Evolutionary conservation across 1,284 basidiomycete species (phyloP), one percentile per base, ranked within the genome.

Genomic region (Rhodofomes roseus): DNA sequence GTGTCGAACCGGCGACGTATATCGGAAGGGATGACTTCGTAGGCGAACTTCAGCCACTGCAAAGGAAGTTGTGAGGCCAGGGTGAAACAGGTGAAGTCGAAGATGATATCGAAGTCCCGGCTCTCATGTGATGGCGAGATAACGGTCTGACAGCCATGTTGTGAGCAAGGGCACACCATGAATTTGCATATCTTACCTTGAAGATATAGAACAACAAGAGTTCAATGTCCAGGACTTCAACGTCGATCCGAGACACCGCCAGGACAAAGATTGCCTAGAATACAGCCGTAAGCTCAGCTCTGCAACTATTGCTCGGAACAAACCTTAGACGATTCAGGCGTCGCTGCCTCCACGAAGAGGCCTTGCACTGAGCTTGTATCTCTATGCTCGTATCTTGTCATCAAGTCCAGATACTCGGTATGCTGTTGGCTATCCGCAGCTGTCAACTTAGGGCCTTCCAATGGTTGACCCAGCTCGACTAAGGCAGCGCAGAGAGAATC

Each of bases 151-250:
- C 44, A 22, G 55, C 29, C 48, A 55, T 25, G 23, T 31, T 2
- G 40, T 25, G 44, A 50, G 25, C 2, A 25, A 20, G 8, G 27
- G 44, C 4, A 34, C 3, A 18, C 22, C 22, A 16, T 18, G 7
- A 50, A 52, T 31, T 5, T 12, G 20, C 36, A 65, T 16, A 22
- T 11, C 77, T 59, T 58, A 87, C 92, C 78, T 87, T 89, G 74
- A 95, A 86, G 54, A 94, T 84, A 70, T 93, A 85, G 71, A 86
- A 92, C 72, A 95, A 86, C 40, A 98, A 73, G 2, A 95, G 73
- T 67, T 96, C 93, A 36, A 95, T 85, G 70, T 97, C 94, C 50
- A 95, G 78, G 0, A 87, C 84, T 66, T 94, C 93, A 1, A 93
- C 88, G 62, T 93, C 87, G 48, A 95, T 81, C 63, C 86, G 84